These are phyloP conservation scores for Urochloa ruziziensis DNA, from an alignment of 176 grass and related monocot genomes.

Conservation along the genomic window DNA sequence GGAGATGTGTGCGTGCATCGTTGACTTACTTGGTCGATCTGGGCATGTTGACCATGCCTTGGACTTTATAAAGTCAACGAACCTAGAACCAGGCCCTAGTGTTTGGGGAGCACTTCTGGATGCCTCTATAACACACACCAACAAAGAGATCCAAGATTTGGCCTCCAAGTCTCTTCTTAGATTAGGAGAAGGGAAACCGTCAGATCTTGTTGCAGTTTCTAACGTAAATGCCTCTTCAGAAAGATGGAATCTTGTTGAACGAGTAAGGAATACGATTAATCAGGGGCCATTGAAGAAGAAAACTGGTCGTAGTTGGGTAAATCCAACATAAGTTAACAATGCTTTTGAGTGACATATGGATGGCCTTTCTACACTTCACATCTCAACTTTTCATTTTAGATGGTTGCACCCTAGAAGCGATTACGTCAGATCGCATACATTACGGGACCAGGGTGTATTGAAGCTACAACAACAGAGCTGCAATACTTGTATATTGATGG, in stretches of 20 bases:
- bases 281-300: slow-evolving; percentile 43
- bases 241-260: slow-evolving; percentile 62
- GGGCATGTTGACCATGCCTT: slow-evolving; percentile 45
- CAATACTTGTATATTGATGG: neutral
- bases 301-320: slow-evolving; percentile 58
- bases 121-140: slow-evolving; percentile 53
- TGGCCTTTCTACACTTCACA: neutral
- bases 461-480: neutral
- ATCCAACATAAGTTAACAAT: slow-evolving; percentile 7
- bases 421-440: neutral
- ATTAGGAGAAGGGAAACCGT: slow-evolving; percentile 44
- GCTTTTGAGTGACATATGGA: neutral
- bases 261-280: slow-evolving; percentile 62
- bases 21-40: slow-evolving; percentile 61
- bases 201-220: slow-evolving; percentile 57
- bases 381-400: neutral
- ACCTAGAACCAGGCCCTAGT: slow-evolving; percentile 39
- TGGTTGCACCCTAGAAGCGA: neutral
- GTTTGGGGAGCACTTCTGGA: slow-evolving; percentile 72
- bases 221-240: slow-evolving; percentile 62
- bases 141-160: slow-evolving; percentile 57
- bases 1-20: slow-evolving; percentile 66
- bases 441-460: slow-evolving; percentile 3
- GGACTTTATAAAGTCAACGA: slow-evolving; percentile 64
- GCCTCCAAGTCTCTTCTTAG: slow-evolving; percentile 50